Percentiles rank a stretch among this genome's conserved stretches.
Conservation (phyloP, 1,284 basidiomycete genomes). For the Puccinia triticina region DNA sequence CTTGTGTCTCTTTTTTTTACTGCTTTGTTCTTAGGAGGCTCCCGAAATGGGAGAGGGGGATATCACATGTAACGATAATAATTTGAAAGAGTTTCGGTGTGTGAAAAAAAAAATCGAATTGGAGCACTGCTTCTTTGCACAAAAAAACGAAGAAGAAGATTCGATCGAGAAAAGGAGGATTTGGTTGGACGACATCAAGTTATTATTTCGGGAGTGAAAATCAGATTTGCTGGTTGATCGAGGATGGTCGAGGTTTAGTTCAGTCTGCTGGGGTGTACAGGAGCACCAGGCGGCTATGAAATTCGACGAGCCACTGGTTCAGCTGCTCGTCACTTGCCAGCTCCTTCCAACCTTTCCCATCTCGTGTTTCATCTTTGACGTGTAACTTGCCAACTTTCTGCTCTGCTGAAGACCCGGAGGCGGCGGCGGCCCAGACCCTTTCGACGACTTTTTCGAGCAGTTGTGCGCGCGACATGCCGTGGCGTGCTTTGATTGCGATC, state of each 20-base stretch:
- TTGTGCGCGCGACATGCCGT: constrained; percentile 80
- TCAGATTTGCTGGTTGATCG: background rate
- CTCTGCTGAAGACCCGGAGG: background rate
- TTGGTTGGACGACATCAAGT: no score
- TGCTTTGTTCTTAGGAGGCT: no score
- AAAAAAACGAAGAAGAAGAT: no score
- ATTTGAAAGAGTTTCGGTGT: no score
- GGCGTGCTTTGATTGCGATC: constrained; percentile 95
- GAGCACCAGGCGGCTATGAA: background rate
- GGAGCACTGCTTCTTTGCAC: no score
- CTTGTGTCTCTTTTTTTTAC: no score
- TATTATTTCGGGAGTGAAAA: background rate
- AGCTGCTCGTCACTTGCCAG: constrained; percentile 27
- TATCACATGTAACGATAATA: no score
- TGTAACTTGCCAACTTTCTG: constrained; percentile 7
- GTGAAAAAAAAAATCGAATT: no score
- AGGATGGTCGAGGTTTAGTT: background rate
- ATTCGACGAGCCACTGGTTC: constrained; percentile 24
- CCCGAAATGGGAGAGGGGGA: no score
- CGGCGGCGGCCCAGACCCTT: constrained; percentile 64
- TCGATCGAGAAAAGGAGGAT: no score
- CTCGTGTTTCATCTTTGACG: constrained; percentile 24
- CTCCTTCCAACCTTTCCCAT: background rate
- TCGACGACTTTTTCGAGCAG: constrained; percentile 88
- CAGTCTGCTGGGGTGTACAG: constrained; percentile 12